These are phyloP conservation scores for Stipa capillata DNA, from an alignment of 176 grass and related monocot species.

Conservation along the genomic window DNA sequence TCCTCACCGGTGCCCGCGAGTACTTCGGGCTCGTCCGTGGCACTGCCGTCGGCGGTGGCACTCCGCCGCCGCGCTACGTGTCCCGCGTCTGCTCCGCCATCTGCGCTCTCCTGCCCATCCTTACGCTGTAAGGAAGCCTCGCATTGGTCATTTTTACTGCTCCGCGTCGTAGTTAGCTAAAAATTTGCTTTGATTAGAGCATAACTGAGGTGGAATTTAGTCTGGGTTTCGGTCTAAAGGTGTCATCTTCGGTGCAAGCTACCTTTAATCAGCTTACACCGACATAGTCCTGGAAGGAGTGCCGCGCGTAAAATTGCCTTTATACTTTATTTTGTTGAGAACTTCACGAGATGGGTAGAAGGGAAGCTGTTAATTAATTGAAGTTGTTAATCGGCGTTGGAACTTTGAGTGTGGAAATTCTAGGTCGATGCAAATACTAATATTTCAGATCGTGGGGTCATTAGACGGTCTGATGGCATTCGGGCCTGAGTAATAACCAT, in stretches of 20 bases:
- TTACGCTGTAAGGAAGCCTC: slow-evolving; percentile 57
- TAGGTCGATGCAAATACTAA: not conserved
- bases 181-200: not conserved
- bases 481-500: not conserved
- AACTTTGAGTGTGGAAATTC: not conserved
- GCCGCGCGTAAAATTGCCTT: not conserved
- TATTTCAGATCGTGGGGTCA: not conserved
- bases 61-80: slow-evolving; percentile 69
- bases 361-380: not conserved
- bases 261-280: not conserved
- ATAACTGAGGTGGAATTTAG: not conserved
- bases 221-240: not conserved
- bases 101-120: slow-evolving; percentile 73
- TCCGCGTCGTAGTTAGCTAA: not conserved
- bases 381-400: not conserved
- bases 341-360: not conserved
- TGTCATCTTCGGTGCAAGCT: not conserved
- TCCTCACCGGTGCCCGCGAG: slow-evolving; percentile 52
- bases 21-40: slow-evolving; percentile 82
- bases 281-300: not conserved
- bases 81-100: slow-evolving; percentile 73
- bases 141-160: not conserved
- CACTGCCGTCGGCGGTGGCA: slow-evolving; percentile 26
- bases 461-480: not conserved
- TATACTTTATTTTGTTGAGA: not conserved